Percentiles rank a stretch among this genome's conserved stretches.
Conservation (phyloP, 2,329 filamentous ascomycete species). For the Cladophialophora psammophila region DNA sequence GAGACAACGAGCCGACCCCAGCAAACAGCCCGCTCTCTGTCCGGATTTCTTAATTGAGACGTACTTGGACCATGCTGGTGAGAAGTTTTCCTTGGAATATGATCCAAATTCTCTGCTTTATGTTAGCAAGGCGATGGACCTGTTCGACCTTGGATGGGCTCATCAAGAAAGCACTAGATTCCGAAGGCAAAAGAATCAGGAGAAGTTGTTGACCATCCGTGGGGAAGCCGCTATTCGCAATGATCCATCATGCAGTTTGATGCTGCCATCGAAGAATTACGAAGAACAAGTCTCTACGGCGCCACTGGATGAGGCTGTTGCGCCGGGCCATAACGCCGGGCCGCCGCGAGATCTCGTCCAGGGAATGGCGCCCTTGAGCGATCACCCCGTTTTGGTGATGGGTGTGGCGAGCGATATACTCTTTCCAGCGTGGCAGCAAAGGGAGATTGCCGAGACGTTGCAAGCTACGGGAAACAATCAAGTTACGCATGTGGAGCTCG, state of each 20-base stretch:
- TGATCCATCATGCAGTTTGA: constrained; percentile 75
- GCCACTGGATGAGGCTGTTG: constrained; percentile 45
- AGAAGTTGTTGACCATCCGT: constrained; percentile 56
- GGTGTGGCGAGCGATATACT: constrained; percentile 95
- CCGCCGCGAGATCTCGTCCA: constrained; percentile 81
- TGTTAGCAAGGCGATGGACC: constrained; percentile 97
- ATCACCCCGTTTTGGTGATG: constrained; percentile 85
- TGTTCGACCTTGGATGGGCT: constrained; percentile 85
- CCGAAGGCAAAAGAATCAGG: constrained; percentile 68
- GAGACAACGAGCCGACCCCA: constrained; percentile 81
- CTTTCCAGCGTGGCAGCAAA: constrained; percentile 97
- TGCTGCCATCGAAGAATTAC: constrained; percentile 82
- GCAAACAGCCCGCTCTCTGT: constrained; percentile 88
- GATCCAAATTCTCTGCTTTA: constrained; percentile 95
- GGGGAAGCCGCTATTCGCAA: constrained; percentile 43
- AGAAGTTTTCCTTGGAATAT: constrained; percentile 97
- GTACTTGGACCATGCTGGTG: constrained; percentile 95
- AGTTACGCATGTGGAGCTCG: constrained; percentile 88
- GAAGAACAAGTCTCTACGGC: constrained; percentile 72
- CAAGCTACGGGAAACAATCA: constrained; percentile 76
- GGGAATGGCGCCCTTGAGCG: constrained; percentile 73
- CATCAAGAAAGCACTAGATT: constrained; percentile 70
- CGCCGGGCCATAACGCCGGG: constrained; percentile 50
- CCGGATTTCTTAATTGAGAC: constrained; percentile 98
- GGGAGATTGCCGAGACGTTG: constrained; percentile 87